Evolutionary conservation across 2,329 filamentous ascomycete species (phyloP), one percentile per base, ranked within the genome.

Genomic region (Metarhizium anisopliae): DNA sequence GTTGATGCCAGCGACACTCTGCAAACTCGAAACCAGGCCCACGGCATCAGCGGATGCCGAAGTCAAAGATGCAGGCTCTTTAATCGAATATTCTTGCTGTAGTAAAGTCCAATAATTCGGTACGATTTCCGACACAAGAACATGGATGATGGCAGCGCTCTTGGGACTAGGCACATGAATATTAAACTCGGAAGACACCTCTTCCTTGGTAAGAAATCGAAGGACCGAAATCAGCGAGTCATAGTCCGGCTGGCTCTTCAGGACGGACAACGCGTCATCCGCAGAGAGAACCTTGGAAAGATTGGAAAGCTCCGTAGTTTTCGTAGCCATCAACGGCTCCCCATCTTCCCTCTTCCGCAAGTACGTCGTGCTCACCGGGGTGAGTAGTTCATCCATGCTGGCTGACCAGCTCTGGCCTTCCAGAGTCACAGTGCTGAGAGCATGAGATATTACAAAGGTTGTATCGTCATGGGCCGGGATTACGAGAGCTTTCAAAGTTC

Each of bases 71-170:
- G 60, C 51, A 6, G 52, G 40, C 42, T 54, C 58, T 11, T 57
- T 56, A 25, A 59, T 40, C 2, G 62, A 57, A 32, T 67, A 67
- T n/a, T 72, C 73, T 56, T 81, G 78, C 42, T 75, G 71, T 16
- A 93, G 66, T 8, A 83, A 64, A 3, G 76, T 67, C 93, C 94
- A 97, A 70, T 93, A 95, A 66, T 92, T 89, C 1, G 89, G 88
- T 7, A 90, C 75, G 30, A 88, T 91, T 36, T 85, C 82, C 16
- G 81, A 85, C 57, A 95, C 83, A 40, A 99, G 73, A 3, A 82
- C 74, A 65, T 91, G 85, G 53, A 93, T 76, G 36, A 96, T 82
- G 62, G 91, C 88, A 20, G 90, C 84, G 56, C 84, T 82, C 58
- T 83, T 73, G 1, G 92, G 85, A 36, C 80, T 80, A 3, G 90